Evolutionary conservation across 2,329 filamentous ascomycete genomes (phyloP).

Genomic region (Monilinia fructigena): DNA sequence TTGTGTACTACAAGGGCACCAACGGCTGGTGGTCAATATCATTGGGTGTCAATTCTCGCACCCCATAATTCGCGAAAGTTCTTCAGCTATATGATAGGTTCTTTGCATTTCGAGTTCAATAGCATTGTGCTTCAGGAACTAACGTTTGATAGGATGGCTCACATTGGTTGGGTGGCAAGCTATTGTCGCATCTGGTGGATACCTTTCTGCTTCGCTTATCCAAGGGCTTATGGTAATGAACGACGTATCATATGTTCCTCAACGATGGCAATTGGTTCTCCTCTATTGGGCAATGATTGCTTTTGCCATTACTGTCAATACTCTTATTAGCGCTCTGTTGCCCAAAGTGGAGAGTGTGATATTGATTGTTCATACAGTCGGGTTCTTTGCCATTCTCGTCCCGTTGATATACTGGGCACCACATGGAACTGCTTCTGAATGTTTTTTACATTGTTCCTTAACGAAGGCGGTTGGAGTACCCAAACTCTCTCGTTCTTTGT

Average conservation of each 20-base stretch:
- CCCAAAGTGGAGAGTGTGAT: slow-evolving; percentile 46
- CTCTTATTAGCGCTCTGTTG: slow-evolving; percentile 41
- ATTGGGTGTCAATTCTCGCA: slow-evolving; percentile 55
- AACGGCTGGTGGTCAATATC: slow-evolving; percentile 56
- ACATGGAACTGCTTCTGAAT: slow-evolving; percentile 24
- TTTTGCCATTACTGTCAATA: slow-evolving; percentile 46
- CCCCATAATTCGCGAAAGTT: slow-evolving; percentile 49
- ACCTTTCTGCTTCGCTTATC: slow-evolving; percentile 46
- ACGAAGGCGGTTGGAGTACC: slow-evolving; percentile 38
- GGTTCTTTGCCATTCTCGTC: slow-evolving; percentile 46
- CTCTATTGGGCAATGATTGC: slow-evolving; percentile 44
- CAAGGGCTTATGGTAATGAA: slow-evolving; percentile 44
- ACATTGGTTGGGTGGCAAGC: slow-evolving; percentile 48
- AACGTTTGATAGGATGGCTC: slow-evolving; percentile 44
- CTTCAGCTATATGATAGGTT: slow-evolving; percentile 52
- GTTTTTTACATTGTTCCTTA: slow-evolving; percentile 39
- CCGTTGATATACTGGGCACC: slow-evolving; percentile 39
- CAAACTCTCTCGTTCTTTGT: slow-evolving; percentile 41
- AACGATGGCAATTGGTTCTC: slow-evolving; percentile 46
- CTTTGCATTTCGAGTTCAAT: slow-evolving; percentile 1
- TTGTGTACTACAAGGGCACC: slow-evolving; percentile 44
- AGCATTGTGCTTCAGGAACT: not conserved
- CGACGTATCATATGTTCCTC: slow-evolving; percentile 39
- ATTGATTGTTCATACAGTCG: slow-evolving; percentile 46
- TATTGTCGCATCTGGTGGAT: slow-evolving; percentile 43